Evolutionary conservation across 306 rosid genomes (phyloP), one percentile per base, ranked within the genome.

Genomic region (Lupinus albus): DNA sequence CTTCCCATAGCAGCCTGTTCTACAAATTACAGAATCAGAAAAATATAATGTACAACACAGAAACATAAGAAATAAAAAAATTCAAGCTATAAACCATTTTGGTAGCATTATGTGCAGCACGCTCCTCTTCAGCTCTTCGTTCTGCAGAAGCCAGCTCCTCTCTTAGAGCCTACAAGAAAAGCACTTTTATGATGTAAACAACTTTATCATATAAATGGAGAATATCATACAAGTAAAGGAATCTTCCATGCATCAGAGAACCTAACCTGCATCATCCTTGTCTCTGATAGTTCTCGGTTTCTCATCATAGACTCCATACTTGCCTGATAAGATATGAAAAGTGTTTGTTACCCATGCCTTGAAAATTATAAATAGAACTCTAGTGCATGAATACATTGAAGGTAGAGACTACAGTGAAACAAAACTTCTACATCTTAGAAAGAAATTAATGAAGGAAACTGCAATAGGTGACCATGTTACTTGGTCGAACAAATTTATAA

Each of bases 51-150:
- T 32, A 78, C 72, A 49, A 51, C 36, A 71, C 45, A 71, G 53
- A 33, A 55, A 59, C 48, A 18, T 6, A 54, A 32, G 67, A 59
- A 33, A 32, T 47, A 25, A 25, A 25, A 76, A 17, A 50, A 44
- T 38, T 64, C 42, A 72, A 67, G 64, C 50, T 38, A 62, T 67
- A 54, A 48, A 93, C 99, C 99, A 86, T 81, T 85, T 93, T 93
- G 71, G 96, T 90, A 56, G 96, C 87, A 85, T 79, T 83, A 80
- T 93, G 97, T 0, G 99, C 92, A n/a, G 88, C 68, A 16, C 79
- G 96, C 89, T 93, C 99, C 74, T 90, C 97, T 79, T 93, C 99
- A 33, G 97, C 97, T 82, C 97, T 88, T 63, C 99, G 91, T 75
- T 93, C 99, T 50, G 81, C 94, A 61, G 96, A 82, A 62, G 97